These are phyloP conservation scores for Pseudopyricularia javanii DNA, from an alignment of 2,329 filamentous ascomycete species.

Conservation along the genomic window DNA sequence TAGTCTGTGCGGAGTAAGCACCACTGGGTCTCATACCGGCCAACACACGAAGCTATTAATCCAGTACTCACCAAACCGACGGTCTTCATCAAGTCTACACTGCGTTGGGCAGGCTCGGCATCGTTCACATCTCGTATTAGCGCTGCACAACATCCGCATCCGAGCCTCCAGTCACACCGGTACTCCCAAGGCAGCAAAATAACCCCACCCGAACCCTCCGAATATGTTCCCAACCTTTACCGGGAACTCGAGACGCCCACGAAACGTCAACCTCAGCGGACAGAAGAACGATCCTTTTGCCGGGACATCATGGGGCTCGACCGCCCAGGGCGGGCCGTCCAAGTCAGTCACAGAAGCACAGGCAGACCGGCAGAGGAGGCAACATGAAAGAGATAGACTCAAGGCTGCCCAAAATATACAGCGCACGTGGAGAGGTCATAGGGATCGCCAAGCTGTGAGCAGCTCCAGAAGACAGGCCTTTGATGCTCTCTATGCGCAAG, in stretches of 20 bases:
- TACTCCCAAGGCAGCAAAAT: background rate
- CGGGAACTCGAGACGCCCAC: conserved; percentile 69
- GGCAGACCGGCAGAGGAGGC: conserved; percentile 68
- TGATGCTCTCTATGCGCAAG: conserved; percentile 41
- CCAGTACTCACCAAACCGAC: background rate
- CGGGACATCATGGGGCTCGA: conserved; percentile 43
- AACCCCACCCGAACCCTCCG: background rate
- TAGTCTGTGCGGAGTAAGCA: background rate
- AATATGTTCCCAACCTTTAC: conserved; percentile 88
- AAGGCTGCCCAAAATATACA: conserved; percentile 67
- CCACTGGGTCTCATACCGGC: background rate
- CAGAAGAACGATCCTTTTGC: conserved; percentile 68
- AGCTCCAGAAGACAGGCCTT: conserved; percentile 46
- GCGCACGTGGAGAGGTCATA: conserved; percentile 70
- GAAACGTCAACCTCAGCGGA: conserved; percentile 90
- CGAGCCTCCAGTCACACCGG: background rate
- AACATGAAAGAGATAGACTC: conserved; percentile 66
- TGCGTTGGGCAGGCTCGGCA: background rate
- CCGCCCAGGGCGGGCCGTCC: conserved; percentile 51
- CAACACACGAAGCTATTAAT: background rate
- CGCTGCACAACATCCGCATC: conserved; percentile 9
- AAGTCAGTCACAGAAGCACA: conserved; percentile 76
- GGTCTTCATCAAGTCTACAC: background rate
- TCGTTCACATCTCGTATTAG: conserved; percentile 31
- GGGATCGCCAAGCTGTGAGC: conserved; percentile 44